A percentile compares a stretch with the other conserved stretches of the same genome.
These are phyloP conservation scores for Climacium dendroides DNA, from an alignment of 225 moss, liverwort and hornwort species.

Conservation along the genomic window DNA sequence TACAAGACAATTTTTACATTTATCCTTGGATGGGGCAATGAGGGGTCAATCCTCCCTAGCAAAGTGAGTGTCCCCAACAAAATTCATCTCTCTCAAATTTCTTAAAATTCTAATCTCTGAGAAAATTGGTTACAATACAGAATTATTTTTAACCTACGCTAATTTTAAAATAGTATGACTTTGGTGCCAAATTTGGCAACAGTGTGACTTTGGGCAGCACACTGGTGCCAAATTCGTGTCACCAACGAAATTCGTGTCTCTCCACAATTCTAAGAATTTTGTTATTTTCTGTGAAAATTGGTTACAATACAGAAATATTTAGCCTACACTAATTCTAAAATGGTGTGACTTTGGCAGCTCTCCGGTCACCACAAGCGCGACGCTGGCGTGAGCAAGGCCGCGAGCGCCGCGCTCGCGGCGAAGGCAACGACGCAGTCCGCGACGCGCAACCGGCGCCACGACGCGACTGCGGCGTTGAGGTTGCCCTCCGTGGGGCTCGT, in stretches of 20 bases:
- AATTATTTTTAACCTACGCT: neutral
- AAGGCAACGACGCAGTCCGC: neutral
- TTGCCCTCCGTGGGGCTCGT: neutral
- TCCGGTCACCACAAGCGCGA: neutral
- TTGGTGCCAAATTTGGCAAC: no score
- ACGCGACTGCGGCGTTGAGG: neutral
- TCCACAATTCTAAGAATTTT: no score
- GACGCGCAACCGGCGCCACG: neutral
- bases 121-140: neutral
- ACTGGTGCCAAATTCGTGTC: no score
- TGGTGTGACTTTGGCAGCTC: neutral
- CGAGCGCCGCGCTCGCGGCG: neutral
- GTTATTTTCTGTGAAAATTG: neutral
- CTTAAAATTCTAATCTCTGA: neutral
- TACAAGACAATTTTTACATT: no score
- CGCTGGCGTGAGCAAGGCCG: neutral
- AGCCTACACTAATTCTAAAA: neutral
- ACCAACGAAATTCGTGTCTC: neutral
- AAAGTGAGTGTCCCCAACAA: neutral
- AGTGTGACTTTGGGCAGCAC: neutral
- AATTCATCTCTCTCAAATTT: neutral
- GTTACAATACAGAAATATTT: neutral
- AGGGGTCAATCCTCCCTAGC: no score
- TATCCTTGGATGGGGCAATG: no score
- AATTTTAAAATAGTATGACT: neutral